Base-by-base conservation (phyloP, 371 early-diverging fungal species). In the Rhizopus sp. region DNA sequence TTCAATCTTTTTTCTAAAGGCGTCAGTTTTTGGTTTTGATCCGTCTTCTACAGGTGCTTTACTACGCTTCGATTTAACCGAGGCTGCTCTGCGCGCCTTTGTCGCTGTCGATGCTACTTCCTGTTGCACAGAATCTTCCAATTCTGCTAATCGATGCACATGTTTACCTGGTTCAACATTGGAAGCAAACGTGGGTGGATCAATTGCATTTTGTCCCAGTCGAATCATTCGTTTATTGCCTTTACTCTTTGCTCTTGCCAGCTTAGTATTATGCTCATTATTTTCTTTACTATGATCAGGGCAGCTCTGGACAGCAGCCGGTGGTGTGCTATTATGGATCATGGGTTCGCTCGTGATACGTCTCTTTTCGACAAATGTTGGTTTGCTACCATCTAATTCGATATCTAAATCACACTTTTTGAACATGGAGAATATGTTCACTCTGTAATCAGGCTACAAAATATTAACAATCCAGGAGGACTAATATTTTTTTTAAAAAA, bases 361-460 rank as follows among this genome's bases (percentile, higher is more conserved):
- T n/a, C 71, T 73, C 13, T 75, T 59, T 60, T 87, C 87, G 1
- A 60, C 60, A 62, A 80, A 82, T 6, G 76, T 70, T 0, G 87
- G 84, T 29, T 70, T 75, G 7, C 76, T 59, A 5, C 87, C 87
- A 54, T 87, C 87, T 34, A 87, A 60, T 33, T 77, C 57, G 32
- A 87, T 68, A 5, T 82, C 81, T 13, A 69, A 59, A 52, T 81
- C 75, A 37, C 70, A 69, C 10, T 73, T 68, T 57, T 73, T 74
- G 57, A 82, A 87, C 8, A 60, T 57, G 12, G 66, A 71, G 57
- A 87, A 82, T 12, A 87, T 73, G 38, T 81, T 71, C 2, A 85
- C 68, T 35, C 87, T 81, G 42, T 87, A 75, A 41, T 82, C 77
- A 10, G 77, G 70, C 84, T 84, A 56, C 1, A 42, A 15, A 49